phyloP scores from a whole-genome alignment of 2,329 filamentous ascomycete genomes.

The Piedraia hortae region DNA sequence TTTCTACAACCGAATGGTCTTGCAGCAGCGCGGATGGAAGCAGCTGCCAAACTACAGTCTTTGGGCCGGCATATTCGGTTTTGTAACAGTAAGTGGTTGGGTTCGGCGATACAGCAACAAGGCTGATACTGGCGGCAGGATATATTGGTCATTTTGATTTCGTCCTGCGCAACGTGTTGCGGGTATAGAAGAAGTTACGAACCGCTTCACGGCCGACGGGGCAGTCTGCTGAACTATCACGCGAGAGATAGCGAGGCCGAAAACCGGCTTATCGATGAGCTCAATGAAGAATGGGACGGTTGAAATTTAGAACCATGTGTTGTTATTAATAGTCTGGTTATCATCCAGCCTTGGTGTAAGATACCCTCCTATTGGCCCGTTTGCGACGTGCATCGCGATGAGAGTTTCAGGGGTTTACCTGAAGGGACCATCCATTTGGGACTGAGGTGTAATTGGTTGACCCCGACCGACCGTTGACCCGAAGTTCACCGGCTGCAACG shows the following conservation, averaged over 20 bases:
- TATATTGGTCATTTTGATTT: slow-evolving; percentile 38
- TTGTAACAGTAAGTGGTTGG: slow-evolving; percentile 37
- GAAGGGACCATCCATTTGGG: too few relatives aligned
- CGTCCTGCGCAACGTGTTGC: slow-evolving; percentile 39
- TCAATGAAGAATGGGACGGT: slow-evolving; percentile 95
- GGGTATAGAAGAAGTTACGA: slow-evolving; percentile 40
- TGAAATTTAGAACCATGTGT: slow-evolving; percentile 5
- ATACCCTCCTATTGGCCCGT: too few relatives aligned
- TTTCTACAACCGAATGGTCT: slow-evolving; percentile 83
- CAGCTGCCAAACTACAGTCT: slow-evolving; percentile 84
- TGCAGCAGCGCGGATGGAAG: slow-evolving; percentile 81
- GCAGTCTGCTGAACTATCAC: too few relatives aligned
- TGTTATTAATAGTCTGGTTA: not conserved
- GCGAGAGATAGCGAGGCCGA: slow-evolving; percentile 47
- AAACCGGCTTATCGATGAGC: slow-evolving; percentile 78
- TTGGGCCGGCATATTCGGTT: slow-evolving; percentile 68
- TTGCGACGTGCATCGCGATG: too few relatives aligned
- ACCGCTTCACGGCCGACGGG: too few relatives aligned
- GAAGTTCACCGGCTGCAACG: too few relatives aligned
- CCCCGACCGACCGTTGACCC: too few relatives aligned
- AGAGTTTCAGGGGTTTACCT: too few relatives aligned
- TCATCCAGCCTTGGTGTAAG: too few relatives aligned
- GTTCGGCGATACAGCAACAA: not conserved
- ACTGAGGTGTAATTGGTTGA: too few relatives aligned
- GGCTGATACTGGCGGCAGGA: slow-evolving; percentile 13